These are phyloP conservation scores for Physcomitrium patens DNA, from an alignment of 225 moss, liverwort and hornwort species.

Conservation along the genomic window DNA sequence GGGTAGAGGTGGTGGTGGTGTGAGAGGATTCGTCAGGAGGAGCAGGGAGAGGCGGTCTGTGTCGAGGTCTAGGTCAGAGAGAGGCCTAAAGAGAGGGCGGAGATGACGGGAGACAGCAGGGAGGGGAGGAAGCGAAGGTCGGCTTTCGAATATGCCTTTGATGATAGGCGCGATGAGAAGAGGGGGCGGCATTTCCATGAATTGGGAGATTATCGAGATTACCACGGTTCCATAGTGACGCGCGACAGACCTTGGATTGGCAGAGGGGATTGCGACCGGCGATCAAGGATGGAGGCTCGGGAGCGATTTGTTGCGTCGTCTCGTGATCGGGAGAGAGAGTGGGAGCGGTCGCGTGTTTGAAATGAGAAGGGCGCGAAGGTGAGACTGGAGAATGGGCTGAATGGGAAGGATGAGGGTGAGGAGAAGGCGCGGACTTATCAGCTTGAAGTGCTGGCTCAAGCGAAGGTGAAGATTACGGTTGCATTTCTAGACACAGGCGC, in stretches of 20 bases:
- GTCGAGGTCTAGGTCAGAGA: constrained; percentile 28
- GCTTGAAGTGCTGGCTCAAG: constrained; percentile 93
- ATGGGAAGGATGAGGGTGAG: constrained; percentile 75
- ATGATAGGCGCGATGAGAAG: constrained; percentile 42
- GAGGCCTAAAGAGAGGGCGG: constrained; percentile 14
- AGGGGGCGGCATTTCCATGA: constrained; percentile 41
- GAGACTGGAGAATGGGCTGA: constrained; percentile 28
- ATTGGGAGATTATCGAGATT: constrained; percentile 26
- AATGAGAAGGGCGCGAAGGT: constrained; percentile 39
- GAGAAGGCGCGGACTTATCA: constrained; percentile 96
- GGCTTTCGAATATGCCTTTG: constrained; percentile 30
- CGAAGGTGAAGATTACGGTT: constrained; percentile 96
- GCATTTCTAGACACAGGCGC: constrained; percentile 98
- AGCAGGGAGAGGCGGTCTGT: constrained; percentile 20
- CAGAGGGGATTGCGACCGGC: constrained; percentile 41
- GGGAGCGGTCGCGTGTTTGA: constrained; percentile 35
- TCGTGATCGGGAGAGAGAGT: constrained; percentile 53
- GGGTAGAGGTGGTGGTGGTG: not conserved
- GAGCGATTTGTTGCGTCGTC: constrained; percentile 50
- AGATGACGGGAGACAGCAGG: constrained; percentile 23
- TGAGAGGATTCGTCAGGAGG: not conserved
- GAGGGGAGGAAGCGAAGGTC: constrained; percentile 36
- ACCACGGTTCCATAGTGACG: constrained; percentile 20
- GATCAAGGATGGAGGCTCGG: not conserved
- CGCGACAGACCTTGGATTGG: constrained; percentile 38